Conservation (phyloP, 495 filamentous ascomycete species). For the Chlorociboria aeruginascens region DNA sequence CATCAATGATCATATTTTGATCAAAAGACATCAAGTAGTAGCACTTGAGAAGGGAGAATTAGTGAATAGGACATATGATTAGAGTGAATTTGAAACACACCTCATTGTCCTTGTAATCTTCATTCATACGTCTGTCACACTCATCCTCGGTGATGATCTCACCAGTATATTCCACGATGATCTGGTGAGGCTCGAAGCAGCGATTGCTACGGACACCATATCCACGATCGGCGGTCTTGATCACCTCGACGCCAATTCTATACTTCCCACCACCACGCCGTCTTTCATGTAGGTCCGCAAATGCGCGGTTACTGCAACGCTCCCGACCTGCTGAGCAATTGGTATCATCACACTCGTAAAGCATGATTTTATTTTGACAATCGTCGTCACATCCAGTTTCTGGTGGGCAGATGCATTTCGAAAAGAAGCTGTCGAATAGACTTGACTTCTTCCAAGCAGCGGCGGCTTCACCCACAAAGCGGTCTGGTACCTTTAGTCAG, state of each 20-base stretch:
- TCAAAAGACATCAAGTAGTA: conserved; percentile 98
- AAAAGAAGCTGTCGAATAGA: conserved; percentile 56
- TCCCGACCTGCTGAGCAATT: conserved; percentile 69
- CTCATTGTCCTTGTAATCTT: conserved; percentile 82
- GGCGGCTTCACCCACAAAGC: conserved; percentile 84
- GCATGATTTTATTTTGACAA: conserved; percentile 91
- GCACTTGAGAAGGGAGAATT: conserved; percentile 44
- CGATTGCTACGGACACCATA: conserved; percentile 87
- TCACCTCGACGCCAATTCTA: conserved; percentile 84
- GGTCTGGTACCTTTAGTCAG: conserved; percentile 40
- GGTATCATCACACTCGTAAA: conserved; percentile 86
- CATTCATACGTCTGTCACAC: conserved; percentile 84
- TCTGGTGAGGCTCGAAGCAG: conserved; percentile 77
- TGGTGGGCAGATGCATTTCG: conserved; percentile 64
- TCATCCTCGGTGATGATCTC: conserved; percentile 94
- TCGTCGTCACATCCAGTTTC: conserved; percentile 75
- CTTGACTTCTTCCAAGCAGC: conserved; percentile 73
- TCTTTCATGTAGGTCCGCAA: conserved; percentile 65
- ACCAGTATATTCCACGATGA: conserved; percentile 95
- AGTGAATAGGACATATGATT: conserved; percentile 6
- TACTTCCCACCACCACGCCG: conserved; percentile 71
- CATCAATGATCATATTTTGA: conserved; percentile 98
- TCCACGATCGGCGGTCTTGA: conserved; percentile 79
- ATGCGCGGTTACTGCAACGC: conserved; percentile 75
- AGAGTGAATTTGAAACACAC: conserved; percentile 34